Evolutionary conservation across 345 rosid genomes (phyloP).

Genomic region (Melastoma malabathricum): DNA sequence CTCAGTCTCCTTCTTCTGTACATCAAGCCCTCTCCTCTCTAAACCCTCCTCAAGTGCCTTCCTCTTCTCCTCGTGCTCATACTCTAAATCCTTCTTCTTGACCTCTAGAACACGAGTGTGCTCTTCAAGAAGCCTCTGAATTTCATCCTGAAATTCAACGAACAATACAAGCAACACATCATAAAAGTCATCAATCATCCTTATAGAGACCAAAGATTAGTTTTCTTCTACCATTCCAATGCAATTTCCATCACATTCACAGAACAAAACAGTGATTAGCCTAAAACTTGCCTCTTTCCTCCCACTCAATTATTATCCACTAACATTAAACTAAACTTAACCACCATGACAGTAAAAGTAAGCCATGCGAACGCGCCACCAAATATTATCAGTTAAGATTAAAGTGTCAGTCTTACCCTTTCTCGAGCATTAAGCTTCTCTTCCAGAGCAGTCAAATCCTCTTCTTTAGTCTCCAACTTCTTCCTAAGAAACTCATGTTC

Average conservation of each 20-base stretch:
- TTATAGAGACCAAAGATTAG: too few species aligned
- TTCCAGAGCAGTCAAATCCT: conserved; percentile 43
- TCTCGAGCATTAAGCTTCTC: conserved; percentile 77
- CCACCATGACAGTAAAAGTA: too few species aligned
- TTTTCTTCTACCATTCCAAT: background rate
- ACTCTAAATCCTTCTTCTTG: conserved; percentile 52
- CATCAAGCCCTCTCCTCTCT: conserved; percentile 49
- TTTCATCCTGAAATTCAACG: conserved; percentile 37
- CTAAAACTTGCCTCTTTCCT: too few species aligned
- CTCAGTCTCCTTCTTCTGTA: conserved; percentile 79
- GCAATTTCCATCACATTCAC: too few species aligned
- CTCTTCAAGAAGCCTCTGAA: conserved; percentile 68
- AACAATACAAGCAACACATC: conserved; percentile 1
- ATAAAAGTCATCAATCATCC: background rate
- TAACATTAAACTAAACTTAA: too few species aligned
- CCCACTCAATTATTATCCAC: too few species aligned
- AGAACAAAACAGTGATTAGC: too few species aligned
- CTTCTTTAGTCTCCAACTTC: conserved; percentile 52
- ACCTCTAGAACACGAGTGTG: conserved; percentile 62
- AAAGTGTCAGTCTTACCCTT: conserved; percentile 29
- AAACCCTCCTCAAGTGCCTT: conserved; percentile 57
- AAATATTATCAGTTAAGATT: background rate
- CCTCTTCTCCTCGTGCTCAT: conserved; percentile 70
- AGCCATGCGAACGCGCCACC: background rate
- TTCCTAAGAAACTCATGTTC: conserved; percentile 43